Base-by-base conservation (phyloP, 108 stramenopile species). In the Skeletonema potamos region DNA sequence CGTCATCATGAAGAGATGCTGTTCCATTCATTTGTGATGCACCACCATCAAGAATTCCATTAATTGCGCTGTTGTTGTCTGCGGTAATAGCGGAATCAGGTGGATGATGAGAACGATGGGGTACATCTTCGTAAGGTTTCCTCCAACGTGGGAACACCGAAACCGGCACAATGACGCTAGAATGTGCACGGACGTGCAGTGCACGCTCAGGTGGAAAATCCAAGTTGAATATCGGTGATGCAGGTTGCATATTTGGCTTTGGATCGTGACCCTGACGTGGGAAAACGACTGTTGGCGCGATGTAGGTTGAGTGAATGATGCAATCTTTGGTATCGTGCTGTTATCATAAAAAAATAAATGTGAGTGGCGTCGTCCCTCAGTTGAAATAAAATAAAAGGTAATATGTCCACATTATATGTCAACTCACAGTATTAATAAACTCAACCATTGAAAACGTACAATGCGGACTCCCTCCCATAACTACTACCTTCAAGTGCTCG, bases 381-480 rank as follows among this genome's bases (percentile, higher is more conserved):
- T 62, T 6, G 46, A 15, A 54, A 30, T 17, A 37, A 22, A 27
- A n/a, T 20, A 15, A 22, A n/a, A n/a, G n/a, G n/a, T n/a, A n/a
- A n/a, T n/a, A n/a, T n/a, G 27, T 27, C 10, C 34, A 41, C 10
- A 37, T 34, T 61, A 48, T 64, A 64, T 46, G n/a, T 54, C 57
- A 54, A 76, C 76, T 77, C 76, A 77, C 76, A 65, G 55, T 77
- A 66, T 77, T 77, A 43, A 55, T 41, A 66, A 77, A 77, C 58
- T 70, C 69, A 17, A 70, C 76, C 64, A 77, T 51, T 22, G 76
- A 77, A 66, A 56, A 70, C 7, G 69, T 41, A 54, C 76, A 77
- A 26, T 36, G 32, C 32, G 69, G 56, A 54, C 76, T 68, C 41
- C 62, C 57, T 27, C 76, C 76, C 58, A 77, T 27, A 6, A 77